Evolutionary conservation across 768 basidiomycete genomes (phyloP).

Genomic region (Termitomyces titanicus): DNA sequence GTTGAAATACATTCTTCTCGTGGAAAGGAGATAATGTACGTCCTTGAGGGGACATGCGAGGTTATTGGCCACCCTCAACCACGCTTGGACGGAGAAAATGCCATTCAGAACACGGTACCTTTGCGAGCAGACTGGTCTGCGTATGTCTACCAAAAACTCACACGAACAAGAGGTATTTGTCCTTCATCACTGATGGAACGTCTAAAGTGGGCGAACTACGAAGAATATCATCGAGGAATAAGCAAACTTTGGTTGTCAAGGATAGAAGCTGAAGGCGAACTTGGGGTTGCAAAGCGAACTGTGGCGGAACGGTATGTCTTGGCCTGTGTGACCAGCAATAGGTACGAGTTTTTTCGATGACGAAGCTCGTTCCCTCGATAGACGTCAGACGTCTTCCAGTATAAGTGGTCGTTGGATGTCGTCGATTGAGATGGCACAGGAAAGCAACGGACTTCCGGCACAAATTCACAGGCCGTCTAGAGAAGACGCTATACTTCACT

Average conservation of each 20-base stretch:
- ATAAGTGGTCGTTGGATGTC: slow-evolving; percentile 71
- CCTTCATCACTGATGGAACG: slow-evolving; percentile 31
- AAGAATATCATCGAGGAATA: slow-evolving; percentile 67
- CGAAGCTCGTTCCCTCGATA: background rate
- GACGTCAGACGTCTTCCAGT: slow-evolving; percentile 29
- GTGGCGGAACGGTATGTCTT: slow-evolving; percentile 65
- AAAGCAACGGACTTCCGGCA: slow-evolving; percentile 50
- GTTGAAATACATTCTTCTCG: slow-evolving; percentile 31
- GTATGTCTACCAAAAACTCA: slow-evolving; percentile 38
- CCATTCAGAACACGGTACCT: background rate
- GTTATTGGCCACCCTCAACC: slow-evolving; percentile 46
- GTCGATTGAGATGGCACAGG: slow-evolving; percentile 66
- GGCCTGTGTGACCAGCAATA: slow-evolving; percentile 70
- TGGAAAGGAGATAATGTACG: slow-evolving; percentile 40
- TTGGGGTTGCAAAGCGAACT: slow-evolving; percentile 35
- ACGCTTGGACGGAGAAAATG: background rate
- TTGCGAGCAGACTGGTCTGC: slow-evolving; percentile 65
- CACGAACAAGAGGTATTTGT: slow-evolving; percentile 12
- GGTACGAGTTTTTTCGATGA: slow-evolving; percentile 33
- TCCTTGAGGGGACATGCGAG: slow-evolving; percentile 72
- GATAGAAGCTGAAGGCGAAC: slow-evolving; percentile 36
- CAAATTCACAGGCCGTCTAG: slow-evolving; percentile 10
- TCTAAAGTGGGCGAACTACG: slow-evolving; percentile 64
- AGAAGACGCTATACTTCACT: slow-evolving; percentile 33
- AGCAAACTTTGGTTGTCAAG: slow-evolving; percentile 62